Percentiles rank a stretch among this genome's conserved stretches.
These are phyloP conservation scores for Coemansia guatemalensis DNA, from an alignment of 192 early-diverging fungal genomes.

Conservation along the genomic window DNA sequence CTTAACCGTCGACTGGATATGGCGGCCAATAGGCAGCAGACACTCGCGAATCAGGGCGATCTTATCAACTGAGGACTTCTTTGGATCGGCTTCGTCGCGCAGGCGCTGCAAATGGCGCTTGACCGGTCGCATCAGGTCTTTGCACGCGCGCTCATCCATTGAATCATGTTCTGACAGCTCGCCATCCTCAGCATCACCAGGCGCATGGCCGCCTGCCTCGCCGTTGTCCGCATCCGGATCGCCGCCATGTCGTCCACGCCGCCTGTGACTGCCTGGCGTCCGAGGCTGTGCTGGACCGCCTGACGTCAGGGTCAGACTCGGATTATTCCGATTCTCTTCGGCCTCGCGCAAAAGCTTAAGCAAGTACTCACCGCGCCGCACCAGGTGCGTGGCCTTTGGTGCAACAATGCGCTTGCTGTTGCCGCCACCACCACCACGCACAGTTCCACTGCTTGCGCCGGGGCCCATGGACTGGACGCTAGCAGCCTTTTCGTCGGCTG, in stretches of 20 bases:
- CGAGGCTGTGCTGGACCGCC: constrained; percentile 5
- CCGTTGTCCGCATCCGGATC: constrained; percentile 34
- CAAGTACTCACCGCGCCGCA: constrained; percentile 86
- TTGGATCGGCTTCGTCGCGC: constrained; percentile 54
- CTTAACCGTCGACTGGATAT: constrained; percentile 51
- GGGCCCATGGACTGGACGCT: constrained; percentile 36
- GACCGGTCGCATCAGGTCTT: constrained; percentile 67
- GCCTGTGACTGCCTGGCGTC: constrained; percentile 24
- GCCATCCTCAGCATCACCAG: constrained; percentile 33
- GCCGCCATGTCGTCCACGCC: constrained; percentile 35
- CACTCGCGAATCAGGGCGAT: constrained; percentile 59
- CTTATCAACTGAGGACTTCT: constrained; percentile 54
- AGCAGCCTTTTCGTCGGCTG: constrained; percentile 53
- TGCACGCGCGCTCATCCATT: constrained; percentile 65
- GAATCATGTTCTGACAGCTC: constrained; percentile 49
- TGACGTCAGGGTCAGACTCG: constrained; percentile 16
- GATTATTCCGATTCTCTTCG: constrained; percentile 50
- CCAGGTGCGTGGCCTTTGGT: constrained; percentile 85
- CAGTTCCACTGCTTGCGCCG: constrained; percentile 4
- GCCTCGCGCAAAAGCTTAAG: constrained; percentile 79
- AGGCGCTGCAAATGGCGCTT: constrained; percentile 59
- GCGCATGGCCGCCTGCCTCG: constrained; percentile 13
- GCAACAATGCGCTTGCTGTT: constrained; percentile 53
- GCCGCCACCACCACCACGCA: constrained; percentile 11
- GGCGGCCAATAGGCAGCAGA: constrained; percentile 55